These are phyloP conservation scores for Phytophthora pisi DNA, from an alignment of 352 stramenopile species.

Conservation along the genomic window DNA sequence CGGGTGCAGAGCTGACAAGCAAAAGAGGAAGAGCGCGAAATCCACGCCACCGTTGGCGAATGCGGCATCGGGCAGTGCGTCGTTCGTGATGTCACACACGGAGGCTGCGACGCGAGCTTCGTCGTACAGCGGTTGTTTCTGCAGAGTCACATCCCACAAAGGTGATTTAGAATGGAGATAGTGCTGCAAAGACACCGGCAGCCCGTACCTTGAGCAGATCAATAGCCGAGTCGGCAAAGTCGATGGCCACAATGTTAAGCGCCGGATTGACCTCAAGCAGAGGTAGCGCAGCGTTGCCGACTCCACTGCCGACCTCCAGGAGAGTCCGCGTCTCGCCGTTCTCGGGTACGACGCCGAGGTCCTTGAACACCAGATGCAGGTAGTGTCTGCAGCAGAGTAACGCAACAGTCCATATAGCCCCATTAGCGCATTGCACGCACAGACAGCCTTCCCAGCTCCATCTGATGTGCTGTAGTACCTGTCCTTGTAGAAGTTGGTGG, in stretches of 20 bases:
- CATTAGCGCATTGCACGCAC: neutral
- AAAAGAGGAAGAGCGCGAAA: conserved; percentile 88
- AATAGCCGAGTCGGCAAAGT: conserved; percentile 94
- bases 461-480: conserved; percentile 29
- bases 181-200: neutral
- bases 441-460: no score
- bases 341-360: conserved; percentile 72
- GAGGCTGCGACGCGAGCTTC: conserved; percentile 65
- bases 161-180: neutral
- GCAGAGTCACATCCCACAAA: neutral
- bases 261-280: conserved; percentile 91
- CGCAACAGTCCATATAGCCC: neutral
- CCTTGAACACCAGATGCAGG: conserved; percentile 91
- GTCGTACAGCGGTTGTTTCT: conserved; percentile 88
- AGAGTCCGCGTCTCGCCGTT: conserved; percentile 61
- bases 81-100: conserved; percentile 88
- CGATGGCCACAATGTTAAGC: conserved; percentile 90
- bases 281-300: conserved; percentile 95
- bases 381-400: conserved; percentile 74
- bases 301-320: conserved; percentile 95
- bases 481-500: conserved; percentile 96
- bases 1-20: conserved; percentile 92
- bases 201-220: conserved; percentile 84
- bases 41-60: conserved; percentile 73
- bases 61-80: conserved; percentile 60